Conservation (phyloP, 163 green algal species). For the Volvox carteri region DNA sequence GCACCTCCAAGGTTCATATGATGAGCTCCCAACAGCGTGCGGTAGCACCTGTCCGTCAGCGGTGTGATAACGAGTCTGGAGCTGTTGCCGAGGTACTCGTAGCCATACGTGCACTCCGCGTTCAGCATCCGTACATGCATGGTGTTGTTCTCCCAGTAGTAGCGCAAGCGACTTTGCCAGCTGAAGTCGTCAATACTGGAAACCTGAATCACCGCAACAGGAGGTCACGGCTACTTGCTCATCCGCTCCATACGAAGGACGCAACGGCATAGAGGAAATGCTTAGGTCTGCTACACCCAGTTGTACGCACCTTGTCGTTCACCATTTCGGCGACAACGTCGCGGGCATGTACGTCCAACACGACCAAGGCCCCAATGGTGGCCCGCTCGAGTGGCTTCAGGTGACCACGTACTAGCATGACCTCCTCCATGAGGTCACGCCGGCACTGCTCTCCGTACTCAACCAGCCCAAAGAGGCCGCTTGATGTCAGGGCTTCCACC, state of each 20-base stretch:
- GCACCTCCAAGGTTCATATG: conserved; percentile 79
- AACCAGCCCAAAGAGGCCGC: conserved; percentile 61
- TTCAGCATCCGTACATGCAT: conserved; percentile 76
- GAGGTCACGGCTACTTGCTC: background rate
- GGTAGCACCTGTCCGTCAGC: conserved; percentile 80
- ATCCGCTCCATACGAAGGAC: background rate
- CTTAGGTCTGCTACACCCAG: no score
- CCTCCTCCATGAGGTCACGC: conserved; percentile 64
- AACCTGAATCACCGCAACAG: conserved; percentile 13
- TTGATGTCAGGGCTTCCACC: conserved; percentile 60
- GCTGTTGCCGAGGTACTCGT: conserved; percentile 80
- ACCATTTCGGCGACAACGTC: conserved; percentile 75
- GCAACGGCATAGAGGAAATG: background rate
- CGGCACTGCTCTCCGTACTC: conserved; percentile 62
- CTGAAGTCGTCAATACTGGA: conserved; percentile 75
- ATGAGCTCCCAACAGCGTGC: conserved; percentile 81
- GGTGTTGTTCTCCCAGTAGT: conserved; percentile 76
- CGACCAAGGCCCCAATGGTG: conserved; percentile 77
- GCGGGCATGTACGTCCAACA: conserved; percentile 81
- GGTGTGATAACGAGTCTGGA: conserved; percentile 78
- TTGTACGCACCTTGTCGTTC: conserved; percentile 59
- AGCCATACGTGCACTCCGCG: conserved; percentile 74
- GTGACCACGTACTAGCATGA: conserved; percentile 76
- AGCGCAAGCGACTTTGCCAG: conserved; percentile 81
- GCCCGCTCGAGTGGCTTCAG: conserved; percentile 71